These are phyloP conservation scores for Corrigiola litoralis DNA, from an alignment of 179 eudicot species.

Conservation along the genomic window DNA sequence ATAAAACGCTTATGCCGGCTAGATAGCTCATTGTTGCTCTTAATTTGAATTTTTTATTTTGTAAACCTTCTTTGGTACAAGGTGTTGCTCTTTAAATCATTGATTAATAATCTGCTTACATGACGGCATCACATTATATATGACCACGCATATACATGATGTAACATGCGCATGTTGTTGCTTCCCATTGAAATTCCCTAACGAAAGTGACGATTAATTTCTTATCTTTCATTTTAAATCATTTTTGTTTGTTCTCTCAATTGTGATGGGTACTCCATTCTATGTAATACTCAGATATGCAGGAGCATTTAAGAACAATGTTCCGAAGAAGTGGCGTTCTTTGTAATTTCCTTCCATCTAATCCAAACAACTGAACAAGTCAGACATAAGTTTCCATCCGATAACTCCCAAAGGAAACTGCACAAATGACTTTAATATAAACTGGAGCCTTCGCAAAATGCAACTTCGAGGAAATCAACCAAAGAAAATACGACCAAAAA, in stretches of 20 bases:
- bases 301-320: background rate
- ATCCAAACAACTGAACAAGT: conserved; percentile 9
- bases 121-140: too few relatives aligned
- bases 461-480: conserved; percentile 34
- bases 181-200: too few relatives aligned
- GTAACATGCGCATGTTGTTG: too few relatives aligned
- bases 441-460: conserved; percentile 2
- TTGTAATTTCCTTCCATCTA: conserved; percentile 22
- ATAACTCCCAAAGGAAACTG: conserved; percentile 11
- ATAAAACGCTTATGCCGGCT: background rate
- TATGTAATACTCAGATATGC: too few relatives aligned
- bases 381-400: background rate
- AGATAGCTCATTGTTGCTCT: too few relatives aligned
- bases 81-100: background rate
- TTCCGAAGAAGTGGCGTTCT: conserved; percentile 14
- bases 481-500: conserved; percentile 20
- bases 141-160: too few relatives aligned
- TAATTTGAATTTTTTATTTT: too few relatives aligned
- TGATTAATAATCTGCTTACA: background rate
- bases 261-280: too few relatives aligned
- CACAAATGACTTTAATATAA: background rate
- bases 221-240: background rate
- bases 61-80: too few relatives aligned
- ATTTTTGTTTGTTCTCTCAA: too few relatives aligned
- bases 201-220: too few relatives aligned